Conservation (phyloP, 768 basidiomycete species). For the Leccinum sublutescens region DNA sequence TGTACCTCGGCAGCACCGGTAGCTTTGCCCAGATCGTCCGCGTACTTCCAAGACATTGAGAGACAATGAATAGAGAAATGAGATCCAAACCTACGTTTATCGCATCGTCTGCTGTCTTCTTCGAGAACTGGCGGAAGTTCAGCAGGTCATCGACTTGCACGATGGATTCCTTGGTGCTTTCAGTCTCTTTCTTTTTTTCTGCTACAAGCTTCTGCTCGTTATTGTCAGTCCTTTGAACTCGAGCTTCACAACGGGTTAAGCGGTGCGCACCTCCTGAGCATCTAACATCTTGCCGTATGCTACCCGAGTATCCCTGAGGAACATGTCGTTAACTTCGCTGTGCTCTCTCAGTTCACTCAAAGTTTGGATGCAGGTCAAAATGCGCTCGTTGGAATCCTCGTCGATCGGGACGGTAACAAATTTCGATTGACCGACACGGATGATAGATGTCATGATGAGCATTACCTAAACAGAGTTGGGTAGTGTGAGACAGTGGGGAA, state of each 20-base stretch:
- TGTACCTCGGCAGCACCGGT: slow-evolving; percentile 81
- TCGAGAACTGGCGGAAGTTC: slow-evolving; percentile 91
- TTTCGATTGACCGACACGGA: slow-evolving; percentile 96
- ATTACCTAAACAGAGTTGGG: slow-evolving; percentile 57
- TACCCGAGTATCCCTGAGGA: slow-evolving; percentile 82
- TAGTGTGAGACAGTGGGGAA: neutral
- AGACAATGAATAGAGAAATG: neutral
- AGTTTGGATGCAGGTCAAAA: slow-evolving; percentile 94
- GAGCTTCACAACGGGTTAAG: neutral
- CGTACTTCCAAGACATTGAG: slow-evolving; percentile 54
- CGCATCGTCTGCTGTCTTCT: slow-evolving; percentile 81
- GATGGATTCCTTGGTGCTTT: slow-evolving; percentile 59
- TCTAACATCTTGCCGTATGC: slow-evolving; percentile 96
- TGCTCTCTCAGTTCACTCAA: slow-evolving; percentile 73
- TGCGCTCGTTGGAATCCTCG: slow-evolving; percentile 95
- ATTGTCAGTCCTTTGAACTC: neutral
- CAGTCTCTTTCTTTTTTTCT: slow-evolving; percentile 89
- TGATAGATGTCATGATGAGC: slow-evolving; percentile 96
- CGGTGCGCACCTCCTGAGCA: slow-evolving; percentile 74
- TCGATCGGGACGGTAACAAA: slow-evolving; percentile 94
- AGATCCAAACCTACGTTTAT: slow-evolving; percentile 52
- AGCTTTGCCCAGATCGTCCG: slow-evolving; percentile 83
- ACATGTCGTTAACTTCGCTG: slow-evolving; percentile 61
- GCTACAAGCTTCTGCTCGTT: slow-evolving; percentile 72
- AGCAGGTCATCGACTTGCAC: slow-evolving; percentile 94